These are phyloP conservation scores for Erodium texanum DNA, from an alignment of 441 rosid species.

Conservation along the genomic window DNA sequence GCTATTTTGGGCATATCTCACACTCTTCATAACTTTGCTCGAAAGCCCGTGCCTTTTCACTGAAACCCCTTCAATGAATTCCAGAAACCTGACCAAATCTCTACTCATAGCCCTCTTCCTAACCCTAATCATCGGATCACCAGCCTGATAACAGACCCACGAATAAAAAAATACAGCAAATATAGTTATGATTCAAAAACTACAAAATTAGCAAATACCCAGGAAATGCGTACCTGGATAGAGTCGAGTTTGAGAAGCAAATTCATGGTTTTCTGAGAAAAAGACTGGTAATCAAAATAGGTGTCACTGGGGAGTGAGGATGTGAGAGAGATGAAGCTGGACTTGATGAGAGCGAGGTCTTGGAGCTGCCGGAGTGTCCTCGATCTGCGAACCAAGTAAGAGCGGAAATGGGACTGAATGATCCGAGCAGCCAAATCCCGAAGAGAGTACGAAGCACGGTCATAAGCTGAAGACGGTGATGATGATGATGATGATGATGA, in stretches of 20 bases:
- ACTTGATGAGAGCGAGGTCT: conserved; percentile 60
- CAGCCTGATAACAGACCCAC: conserved; percentile 35
- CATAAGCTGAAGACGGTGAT: background rate
- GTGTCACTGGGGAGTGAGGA: conserved; percentile 43
- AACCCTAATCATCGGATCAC: conserved; percentile 66
- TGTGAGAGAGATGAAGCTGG: conserved; percentile 52
- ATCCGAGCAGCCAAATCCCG: conserved; percentile 77
- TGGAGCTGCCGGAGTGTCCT: conserved; percentile 66
- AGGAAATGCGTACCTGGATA: conserved; percentile 43
- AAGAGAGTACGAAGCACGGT: conserved; percentile 25
- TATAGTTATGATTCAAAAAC: background rate
- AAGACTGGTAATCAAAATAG: conserved; percentile 31
- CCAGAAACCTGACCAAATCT: conserved; percentile 57
- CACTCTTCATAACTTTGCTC: conserved; percentile 29
- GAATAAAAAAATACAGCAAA: conserved; percentile 5
- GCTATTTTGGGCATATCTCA: conserved; percentile 23
- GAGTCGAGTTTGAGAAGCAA: conserved; percentile 67
- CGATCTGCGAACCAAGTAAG: conserved; percentile 71
- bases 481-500: conserved; percentile 18
- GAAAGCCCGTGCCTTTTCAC: conserved; percentile 27
- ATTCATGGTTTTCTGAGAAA: conserved; percentile 48
- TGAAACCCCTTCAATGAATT: conserved; percentile 45
- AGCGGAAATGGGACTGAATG: conserved; percentile 71
- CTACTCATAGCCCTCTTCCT: conserved; percentile 64
- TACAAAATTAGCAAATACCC: conserved; percentile 1